Evolutionary conservation across 495 filamentous ascomycete species (phyloP), one percentile per base, ranked within the genome.

Genomic region (Penicillium egyptiacum): DNA sequence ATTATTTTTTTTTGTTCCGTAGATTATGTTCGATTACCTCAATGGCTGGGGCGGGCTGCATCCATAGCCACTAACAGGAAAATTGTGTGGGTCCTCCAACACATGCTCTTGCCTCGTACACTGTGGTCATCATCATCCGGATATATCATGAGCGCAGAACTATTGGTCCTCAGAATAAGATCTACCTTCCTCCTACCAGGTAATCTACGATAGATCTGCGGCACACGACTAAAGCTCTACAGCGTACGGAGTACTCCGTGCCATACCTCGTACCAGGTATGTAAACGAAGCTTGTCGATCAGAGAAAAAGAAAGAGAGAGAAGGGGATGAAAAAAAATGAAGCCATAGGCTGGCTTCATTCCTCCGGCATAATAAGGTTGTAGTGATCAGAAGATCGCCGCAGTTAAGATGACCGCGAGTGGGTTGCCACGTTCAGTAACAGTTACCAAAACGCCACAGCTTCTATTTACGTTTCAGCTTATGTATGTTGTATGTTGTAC

Each of bases 371-470:
- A 62, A 59, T 65, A 63, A 63, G 63, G 57, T 59, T 60, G 20
- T 35, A 26, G 28, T 28, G 42, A 59, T 55, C 43, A 63, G 50
- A 54, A 17, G 66, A 68, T 68, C 63, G 46, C 37, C 50, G 54
- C 14, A 12, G 25, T 58, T 56, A 58, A 57, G 56, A 65, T 65
- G 55, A 45, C 53, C 3, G 25, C 41, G 35, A 47, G 60, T 68
- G 66, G 63, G 57, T 58, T 50, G 39, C 63, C 63, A 66, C 63
- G 63, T 66, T 68, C 56, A 55, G 49, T 23, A 63, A 9, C 10
- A 33, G 30, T 12, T 33, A 33, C 10, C 43, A 51, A 45, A 52
- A 28, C 55, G 53, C 49, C 42, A 33, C 45, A 56, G 44, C 28
- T 48, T 54, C 17, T 50, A 31, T 31, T 31, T 31, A 1, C 22